Base-by-base conservation (phyloP, 176 grass and related monocot species). In the Oryza glumipatula region DNA sequence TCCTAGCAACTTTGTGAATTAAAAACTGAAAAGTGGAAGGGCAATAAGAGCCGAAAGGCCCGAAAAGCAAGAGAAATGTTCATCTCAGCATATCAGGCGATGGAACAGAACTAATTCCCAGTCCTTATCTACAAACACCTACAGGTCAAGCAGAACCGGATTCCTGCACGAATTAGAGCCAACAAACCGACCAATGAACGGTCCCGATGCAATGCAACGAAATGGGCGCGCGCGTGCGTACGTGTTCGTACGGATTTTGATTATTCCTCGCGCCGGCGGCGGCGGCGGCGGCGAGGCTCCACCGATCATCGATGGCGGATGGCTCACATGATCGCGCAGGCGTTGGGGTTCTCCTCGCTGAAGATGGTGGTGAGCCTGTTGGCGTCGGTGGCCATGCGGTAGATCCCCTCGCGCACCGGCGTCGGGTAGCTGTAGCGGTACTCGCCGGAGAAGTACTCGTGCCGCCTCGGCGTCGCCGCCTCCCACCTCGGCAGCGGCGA, bases 291-390 rank as follows among this genome's bases (percentile, higher is more conserved):
- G 9, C 36, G 19, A 43, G 72, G 65, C 80, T 70, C 14, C 3
- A 49, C 4, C 12, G 47, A 49, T 49, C 3, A 49, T 49, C 12
- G 47, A 5, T 49, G 12, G 49, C 39, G 8, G 73, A 0, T 67
- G 21, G 52, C 43, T 97, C 88, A 99, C 28, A 56, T 87, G 67
- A 99, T 99, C 32, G 73, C 82, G 82, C 96, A 99, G 35, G 96
- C 93, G 87, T 99, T 96, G 13, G 96, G 96, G 74, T 99, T 99
- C 90, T 99, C 96, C 89, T 99, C 91, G 80, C 96, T 99, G 86
- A 99, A 99, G 86, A 99, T 99, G 70, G 91, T 92, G 68, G 93
- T 96, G 23, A 99, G 82, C 41, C 96, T 73, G 86, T 99, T 96
- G 46, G 89, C 91, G 67, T 99, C 96, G 11, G 96, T 94, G 84